Evolutionary conservation across 768 basidiomycete genomes (phyloP).

Genomic region (Pisolithus orientalis): DNA sequence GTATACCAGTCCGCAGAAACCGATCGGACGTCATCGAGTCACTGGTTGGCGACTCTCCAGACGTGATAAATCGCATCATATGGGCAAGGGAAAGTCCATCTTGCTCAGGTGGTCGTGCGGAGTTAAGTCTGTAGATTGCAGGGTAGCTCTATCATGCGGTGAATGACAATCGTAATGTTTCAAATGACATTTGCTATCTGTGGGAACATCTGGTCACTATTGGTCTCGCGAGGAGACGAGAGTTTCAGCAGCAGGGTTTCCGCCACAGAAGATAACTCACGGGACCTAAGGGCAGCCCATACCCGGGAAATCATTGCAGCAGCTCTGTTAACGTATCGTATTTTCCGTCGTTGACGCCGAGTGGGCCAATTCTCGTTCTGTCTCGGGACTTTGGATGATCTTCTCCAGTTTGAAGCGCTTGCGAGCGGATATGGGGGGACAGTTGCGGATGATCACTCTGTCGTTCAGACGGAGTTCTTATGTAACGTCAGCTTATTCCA

Average conservation of each 20-base stretch:
- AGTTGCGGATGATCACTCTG: slow-evolving; percentile 72
- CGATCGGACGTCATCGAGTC: slow-evolving; percentile 37
- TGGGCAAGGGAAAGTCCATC: slow-evolving; percentile 14
- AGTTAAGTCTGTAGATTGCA: background rate
- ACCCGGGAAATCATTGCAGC: background rate
- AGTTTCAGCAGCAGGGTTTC: background rate
- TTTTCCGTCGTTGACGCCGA: slow-evolving; percentile 1
- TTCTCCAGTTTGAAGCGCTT: slow-evolving; percentile 72
- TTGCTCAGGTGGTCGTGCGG: background rate
- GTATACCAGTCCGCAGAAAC: slow-evolving; percentile 37
- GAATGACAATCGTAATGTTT: background rate
- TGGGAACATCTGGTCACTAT: no score
- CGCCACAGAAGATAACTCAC: background rate
- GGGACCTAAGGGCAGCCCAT: background rate
- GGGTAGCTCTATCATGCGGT: background rate
- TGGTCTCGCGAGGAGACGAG: no score
- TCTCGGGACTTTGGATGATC: slow-evolving; percentile 62
- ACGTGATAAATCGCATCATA: slow-evolving; percentile 36
- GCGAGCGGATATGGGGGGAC: slow-evolving; percentile 70
- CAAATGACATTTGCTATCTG: no score
- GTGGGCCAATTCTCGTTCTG: slow-evolving; percentile 42
- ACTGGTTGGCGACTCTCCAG: slow-evolving; percentile 27
- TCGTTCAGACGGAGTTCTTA: slow-evolving; percentile 64
- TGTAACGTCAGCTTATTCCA: slow-evolving; percentile 5
- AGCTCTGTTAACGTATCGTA: background rate